These are phyloP conservation scores for Taphrina betulina DNA, from an alignment of 1,139 yeast genomes.

Conservation along the genomic window DNA sequence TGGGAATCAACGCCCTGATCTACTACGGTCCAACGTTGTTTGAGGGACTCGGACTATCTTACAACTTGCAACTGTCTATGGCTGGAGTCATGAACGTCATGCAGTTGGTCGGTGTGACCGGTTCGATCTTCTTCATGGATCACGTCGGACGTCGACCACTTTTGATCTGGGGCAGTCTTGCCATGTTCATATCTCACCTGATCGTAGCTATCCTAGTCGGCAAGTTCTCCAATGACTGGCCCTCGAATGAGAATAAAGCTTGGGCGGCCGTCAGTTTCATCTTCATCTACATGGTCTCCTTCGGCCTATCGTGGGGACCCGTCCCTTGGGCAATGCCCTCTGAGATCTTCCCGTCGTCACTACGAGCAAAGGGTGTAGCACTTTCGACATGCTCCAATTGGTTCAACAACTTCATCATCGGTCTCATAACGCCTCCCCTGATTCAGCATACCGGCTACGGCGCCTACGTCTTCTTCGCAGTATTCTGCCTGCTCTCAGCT, in stretches of 20 bases:
- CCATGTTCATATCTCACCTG: constrained; percentile 64
- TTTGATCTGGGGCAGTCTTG: constrained; percentile 60
- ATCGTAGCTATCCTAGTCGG: constrained; percentile 61
- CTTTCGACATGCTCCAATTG: constrained; percentile 34
- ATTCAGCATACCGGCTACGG: constrained; percentile 27
- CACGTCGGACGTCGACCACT: constrained; percentile 68
- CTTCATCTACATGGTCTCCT: constrained; percentile 28
- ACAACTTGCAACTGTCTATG: constrained; percentile 46
- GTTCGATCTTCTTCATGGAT: constrained; percentile 53
- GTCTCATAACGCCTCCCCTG: constrained; percentile 32
- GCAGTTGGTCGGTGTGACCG: constrained; percentile 37
- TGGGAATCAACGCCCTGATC: constrained; percentile 67
- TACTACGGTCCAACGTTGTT: constrained; percentile 71
- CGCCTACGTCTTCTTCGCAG: constrained; percentile 41
- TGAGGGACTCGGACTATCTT: constrained; percentile 50
- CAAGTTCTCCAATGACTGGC: constrained; percentile 23
- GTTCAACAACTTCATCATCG: constrained; percentile 38
- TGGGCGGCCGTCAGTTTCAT: constrained; percentile 31
- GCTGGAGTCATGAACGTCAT: constrained; percentile 38
- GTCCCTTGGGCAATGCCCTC: constrained; percentile 35
- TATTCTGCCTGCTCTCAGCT: constrained; percentile 47
- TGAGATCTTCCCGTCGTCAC: constrained; percentile 31
- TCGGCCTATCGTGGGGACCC: constrained; percentile 32
- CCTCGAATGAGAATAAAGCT: constrained; percentile 22
- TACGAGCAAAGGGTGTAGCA: constrained; percentile 35